Conservation (phyloP, 2,329 filamentous ascomycete species). For the Microthyrium microscopicum region DNA sequence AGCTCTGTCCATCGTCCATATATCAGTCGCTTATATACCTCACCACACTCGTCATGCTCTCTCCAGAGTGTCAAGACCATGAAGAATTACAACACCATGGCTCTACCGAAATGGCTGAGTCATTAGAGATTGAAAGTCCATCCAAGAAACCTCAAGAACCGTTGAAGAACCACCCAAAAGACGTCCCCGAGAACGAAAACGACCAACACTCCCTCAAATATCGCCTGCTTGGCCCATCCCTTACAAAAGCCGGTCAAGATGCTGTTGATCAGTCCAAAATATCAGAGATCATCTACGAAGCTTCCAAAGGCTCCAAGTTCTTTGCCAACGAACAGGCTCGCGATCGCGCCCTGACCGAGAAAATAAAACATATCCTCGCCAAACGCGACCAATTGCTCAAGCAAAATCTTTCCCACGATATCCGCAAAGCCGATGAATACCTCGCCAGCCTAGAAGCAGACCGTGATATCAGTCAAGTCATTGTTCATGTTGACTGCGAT, state of each 20-base stretch:
- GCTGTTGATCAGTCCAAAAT: conserved; percentile 82
- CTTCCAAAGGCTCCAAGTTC: conserved; percentile 89
- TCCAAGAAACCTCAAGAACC: no score
- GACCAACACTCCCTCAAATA: conserved; percentile 51
- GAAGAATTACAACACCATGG: no score
- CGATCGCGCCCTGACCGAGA: conserved; percentile 68
- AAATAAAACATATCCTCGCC: conserved; percentile 63
- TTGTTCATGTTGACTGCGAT: conserved; percentile 92
- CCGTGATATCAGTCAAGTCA: conserved; percentile 65
- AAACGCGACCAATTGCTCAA: conserved; percentile 57
- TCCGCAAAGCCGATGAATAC: conserved; percentile 63
- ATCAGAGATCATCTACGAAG: conserved; percentile 92
- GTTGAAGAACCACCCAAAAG: no score
- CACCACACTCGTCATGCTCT: no score
- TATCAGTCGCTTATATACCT: no score
- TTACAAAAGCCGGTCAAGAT: conserved; percentile 89
- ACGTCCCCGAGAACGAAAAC: no score
- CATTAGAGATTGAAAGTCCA: no score
- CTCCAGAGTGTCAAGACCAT: no score
- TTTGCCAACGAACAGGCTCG: conserved; percentile 79
- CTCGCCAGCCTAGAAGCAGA: conserved; percentile 62
- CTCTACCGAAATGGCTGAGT: no score
- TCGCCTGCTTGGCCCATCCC: conserved; percentile 70
- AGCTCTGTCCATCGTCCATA: no score
- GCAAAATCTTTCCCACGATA: conserved; percentile 55